A percentile compares a stretch with the other conserved stretches of the same genome.
These are phyloP conservation scores for Pseudodiploospora longispora DNA, from an alignment of 2,329 filamentous ascomycete genomes.

Conservation along the genomic window DNA sequence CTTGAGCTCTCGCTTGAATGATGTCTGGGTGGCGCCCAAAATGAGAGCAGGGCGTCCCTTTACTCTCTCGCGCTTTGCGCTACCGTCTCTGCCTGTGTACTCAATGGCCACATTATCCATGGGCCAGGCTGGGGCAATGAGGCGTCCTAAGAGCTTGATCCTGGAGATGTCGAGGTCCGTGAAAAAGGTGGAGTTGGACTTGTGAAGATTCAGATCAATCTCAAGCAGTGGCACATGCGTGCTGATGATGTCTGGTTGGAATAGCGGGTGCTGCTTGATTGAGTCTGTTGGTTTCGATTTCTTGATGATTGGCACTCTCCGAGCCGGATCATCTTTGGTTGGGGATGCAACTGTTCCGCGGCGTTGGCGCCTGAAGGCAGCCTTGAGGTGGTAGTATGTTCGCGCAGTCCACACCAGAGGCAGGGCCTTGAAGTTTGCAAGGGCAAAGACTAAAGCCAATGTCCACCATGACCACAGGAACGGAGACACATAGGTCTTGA, in stretches of 20 bases:
- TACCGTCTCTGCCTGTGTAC: slow-evolving; percentile 4
- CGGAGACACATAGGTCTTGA: neutral
- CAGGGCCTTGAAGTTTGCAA: slow-evolving; percentile 2
- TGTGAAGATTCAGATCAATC: slow-evolving; percentile 6
- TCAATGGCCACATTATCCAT: slow-evolving; percentile 2
- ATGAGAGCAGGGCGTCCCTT: slow-evolving; percentile 2
- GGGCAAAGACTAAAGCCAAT: neutral
- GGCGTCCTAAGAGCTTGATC: slow-evolving; percentile 1
- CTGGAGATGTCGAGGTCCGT: slow-evolving; percentile 1
- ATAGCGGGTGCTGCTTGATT: slow-evolving; percentile 2
- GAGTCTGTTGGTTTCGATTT: neutral
- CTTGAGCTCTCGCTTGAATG: slow-evolving; percentile 4
- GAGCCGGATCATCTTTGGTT: neutral
- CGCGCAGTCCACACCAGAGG: slow-evolving; percentile 4
- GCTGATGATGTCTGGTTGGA: slow-evolving; percentile 1
- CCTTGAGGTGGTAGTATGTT: slow-evolving; percentile 2
- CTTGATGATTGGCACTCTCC: neutral
- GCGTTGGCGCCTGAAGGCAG: neutral
- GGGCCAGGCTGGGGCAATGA: slow-evolving; percentile 4
- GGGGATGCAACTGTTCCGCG: neutral
- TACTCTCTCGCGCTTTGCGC: neutral
- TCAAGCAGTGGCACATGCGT: slow-evolving; percentile 2
- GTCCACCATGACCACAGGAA: slow-evolving; percentile 2
- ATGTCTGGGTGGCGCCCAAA: slow-evolving; percentile 5
- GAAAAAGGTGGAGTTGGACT: slow-evolving; percentile 4